Evolutionary conservation across 1,139 yeast species (phyloP), one percentile per base, ranked within the genome.

Genomic region (Lodderomyces beijingensis): DNA sequence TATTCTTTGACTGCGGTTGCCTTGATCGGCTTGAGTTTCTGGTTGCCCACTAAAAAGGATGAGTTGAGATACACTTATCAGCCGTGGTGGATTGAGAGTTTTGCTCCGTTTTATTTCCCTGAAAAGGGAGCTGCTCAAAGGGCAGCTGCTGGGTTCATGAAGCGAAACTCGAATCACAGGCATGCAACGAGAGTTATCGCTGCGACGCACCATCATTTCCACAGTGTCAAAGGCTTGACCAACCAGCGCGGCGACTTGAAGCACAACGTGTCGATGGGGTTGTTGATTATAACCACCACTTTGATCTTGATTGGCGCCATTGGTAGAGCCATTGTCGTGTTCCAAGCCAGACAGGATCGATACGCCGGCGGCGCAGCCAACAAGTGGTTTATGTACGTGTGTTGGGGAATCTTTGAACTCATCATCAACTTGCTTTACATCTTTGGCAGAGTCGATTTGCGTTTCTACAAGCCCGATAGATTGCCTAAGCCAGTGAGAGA

Each of bases 71-170:
- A 63, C 47, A 64, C 70, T 10, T 66, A 63, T 42, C 72, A 66
- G 42, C 70, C 72, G 19, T 65, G 72, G 72, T 66, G 72, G 72
- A 57, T 66, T 40, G 70, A 65, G 44, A 56, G 64, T 12, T 66
- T 66, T 45, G 46, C 54, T 25, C 66, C 70, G n/a, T 57, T 62
- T 30, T 65, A 66, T 43, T 66, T 62, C 46, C 71, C 65, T 16
- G 49, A 53, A 41, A 55, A 55, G 27, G 51, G 54, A 31, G 72
- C 71, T 5, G 62, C 65, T 3, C 53, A 53, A 39, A 54, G 58
- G 24, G 71, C 71, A 3, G 71, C 59, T 41, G 62, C 56, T 33
- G 50, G 67, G 1, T 65, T 65, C 34, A 61, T 64, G 70, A 65
- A 59, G 43, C 53, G 71, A 49, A 62, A 62, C 45, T 64, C 59